A percentile compares a stretch with the other conserved stretches of the same genome.
These are phyloP conservation scores for Chloris gayana DNA, from an alignment of 176 grass and related monocot species.

Conservation along the genomic window DNA sequence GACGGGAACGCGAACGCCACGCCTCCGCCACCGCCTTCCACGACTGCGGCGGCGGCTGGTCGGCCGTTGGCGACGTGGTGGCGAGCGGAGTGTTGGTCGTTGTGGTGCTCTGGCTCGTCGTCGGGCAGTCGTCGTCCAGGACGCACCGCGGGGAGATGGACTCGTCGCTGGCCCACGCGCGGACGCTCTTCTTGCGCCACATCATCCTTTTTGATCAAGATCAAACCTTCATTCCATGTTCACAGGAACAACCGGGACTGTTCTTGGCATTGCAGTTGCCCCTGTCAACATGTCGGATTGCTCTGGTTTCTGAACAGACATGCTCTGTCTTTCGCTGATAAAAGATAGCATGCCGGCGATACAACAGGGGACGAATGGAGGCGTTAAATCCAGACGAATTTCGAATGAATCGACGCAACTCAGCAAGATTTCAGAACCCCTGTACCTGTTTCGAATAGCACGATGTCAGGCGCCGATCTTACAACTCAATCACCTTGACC, in stretches of 20 bases:
- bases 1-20: conserved; percentile 43
- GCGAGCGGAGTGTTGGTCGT: neutral
- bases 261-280: too few relatives aligned
- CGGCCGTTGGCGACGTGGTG: too few relatives aligned
- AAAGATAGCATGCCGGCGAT: neutral
- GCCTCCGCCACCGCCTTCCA: conserved; percentile 52
- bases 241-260: too few relatives aligned
- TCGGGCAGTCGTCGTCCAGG: neutral
- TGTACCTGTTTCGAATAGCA: too few relatives aligned
- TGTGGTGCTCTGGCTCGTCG: neutral
- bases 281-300: too few relatives aligned
- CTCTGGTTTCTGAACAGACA: too few relatives aligned
- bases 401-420: neutral
- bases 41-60: neutral
- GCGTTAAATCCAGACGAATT: neutral
- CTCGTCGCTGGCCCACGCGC: conserved; percentile 18
- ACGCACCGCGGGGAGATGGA: conserved; percentile 40
- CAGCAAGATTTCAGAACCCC: too few relatives aligned
- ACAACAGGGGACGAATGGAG: neutral
- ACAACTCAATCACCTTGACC: neutral
- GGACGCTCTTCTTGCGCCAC: conserved; percentile 5
- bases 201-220: neutral
- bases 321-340: neutral
- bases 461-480: neutral
- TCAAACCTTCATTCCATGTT: neutral